Evolutionary conservation across 257 asterid species (phyloP).

Genomic region (Ligustrum vulgare): DNA sequence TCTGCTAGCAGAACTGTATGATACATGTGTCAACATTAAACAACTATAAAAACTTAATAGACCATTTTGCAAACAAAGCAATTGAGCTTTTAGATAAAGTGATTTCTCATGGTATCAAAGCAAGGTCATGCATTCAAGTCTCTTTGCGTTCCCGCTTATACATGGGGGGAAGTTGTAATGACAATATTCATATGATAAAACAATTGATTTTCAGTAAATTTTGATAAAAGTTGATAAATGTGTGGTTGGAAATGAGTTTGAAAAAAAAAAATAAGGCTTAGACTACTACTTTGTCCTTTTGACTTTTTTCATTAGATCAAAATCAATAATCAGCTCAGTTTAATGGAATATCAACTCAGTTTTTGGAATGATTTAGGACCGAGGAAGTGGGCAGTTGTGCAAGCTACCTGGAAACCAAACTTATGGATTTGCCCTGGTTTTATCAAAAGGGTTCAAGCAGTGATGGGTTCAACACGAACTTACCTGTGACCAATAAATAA

Average conservation of each 20-base stretch:
- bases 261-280: no score
- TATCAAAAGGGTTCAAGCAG: neutral
- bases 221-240: no score
- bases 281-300: neutral
- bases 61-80: neutral
- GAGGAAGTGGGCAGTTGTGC: neutral
- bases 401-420: neutral
- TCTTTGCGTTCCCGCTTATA: no score
- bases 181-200: neutral
- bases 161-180: neutral
- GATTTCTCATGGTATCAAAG: neutral
- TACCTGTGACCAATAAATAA: constrained; percentile 68
- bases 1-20: constrained; percentile 53
- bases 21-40: constrained; percentile 1
- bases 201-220: no score
- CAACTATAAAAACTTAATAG: neutral
- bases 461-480: neutral
- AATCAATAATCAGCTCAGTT: neutral
- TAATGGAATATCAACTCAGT: neutral
- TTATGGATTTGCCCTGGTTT: neutral
- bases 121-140: neutral
- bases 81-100: neutral
- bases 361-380: neutral
- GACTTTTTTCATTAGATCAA: neutral
- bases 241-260: no score